phyloP scores from a whole-genome alignment of 2,329 filamentous ascomycete genomes.

The Hirsutella thompsonii region DNA sequence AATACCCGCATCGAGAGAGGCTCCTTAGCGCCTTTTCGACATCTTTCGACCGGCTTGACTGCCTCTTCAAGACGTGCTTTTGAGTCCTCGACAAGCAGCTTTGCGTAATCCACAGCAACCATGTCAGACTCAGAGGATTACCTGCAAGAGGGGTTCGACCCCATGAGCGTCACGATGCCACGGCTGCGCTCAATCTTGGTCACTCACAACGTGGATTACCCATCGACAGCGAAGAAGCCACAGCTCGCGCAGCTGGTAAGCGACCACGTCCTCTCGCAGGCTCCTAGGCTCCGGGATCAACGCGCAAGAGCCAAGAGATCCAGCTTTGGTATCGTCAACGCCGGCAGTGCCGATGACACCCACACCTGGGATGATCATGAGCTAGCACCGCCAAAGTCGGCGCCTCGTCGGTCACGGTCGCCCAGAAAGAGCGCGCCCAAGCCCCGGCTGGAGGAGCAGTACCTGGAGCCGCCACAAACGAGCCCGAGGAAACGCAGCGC shows the following conservation, averaged over 20 bases:
- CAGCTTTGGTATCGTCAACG: conserved; percentile 69
- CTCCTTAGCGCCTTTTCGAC: too few relatives aligned
- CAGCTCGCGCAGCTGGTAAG: conserved; percentile 79
- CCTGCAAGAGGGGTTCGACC: conserved; percentile 76
- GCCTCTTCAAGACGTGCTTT: background rate
- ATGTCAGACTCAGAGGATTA: conserved; percentile 70
- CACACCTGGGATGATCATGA: conserved; percentile 50
- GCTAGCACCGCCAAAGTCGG: conserved; percentile 33
- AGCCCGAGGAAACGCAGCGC: conserved; percentile 43
- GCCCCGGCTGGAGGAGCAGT: conserved; percentile 39
- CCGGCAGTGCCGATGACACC: conserved; percentile 52
- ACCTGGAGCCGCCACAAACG: conserved; percentile 21
- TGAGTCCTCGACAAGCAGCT: background rate
- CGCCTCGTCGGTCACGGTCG: conserved; percentile 38
- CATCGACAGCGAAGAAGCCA: conserved; percentile 80
- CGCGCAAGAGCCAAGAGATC: conserved; percentile 73
- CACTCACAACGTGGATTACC: conserved; percentile 74
- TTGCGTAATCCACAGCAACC: conserved; percentile 1
- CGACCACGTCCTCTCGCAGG: conserved; percentile 64
- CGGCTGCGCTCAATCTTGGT: conserved; percentile 84
- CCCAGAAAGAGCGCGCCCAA: conserved; percentile 40
- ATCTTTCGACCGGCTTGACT: too few relatives aligned
- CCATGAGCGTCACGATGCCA: conserved; percentile 71
- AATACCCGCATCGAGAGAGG: background rate
- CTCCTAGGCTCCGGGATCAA: conserved; percentile 61